Evolutionary conservation across 2,329 filamentous ascomycete species (phyloP), one percentile per base, ranked within the genome.

Genomic region (Fusarium floridanum): DNA sequence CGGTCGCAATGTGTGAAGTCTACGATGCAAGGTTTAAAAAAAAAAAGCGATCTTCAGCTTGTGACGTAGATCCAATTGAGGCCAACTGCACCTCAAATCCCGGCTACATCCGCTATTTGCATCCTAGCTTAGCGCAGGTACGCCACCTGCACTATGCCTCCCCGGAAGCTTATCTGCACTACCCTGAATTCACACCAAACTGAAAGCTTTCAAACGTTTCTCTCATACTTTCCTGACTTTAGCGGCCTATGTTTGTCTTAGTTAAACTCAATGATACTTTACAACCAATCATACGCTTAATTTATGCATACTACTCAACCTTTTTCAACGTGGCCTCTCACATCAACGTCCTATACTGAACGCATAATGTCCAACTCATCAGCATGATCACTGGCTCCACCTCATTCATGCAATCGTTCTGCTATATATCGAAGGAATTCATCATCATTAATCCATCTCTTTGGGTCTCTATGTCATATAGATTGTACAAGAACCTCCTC

Each of bases 401-500:
- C 34, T 29, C 41, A 37, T 41, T 45, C 48, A 62, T 45, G 41
- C 53, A 27, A 29, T 22, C 32, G 17, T n/a, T 41, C 61, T 65
- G 12, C 29, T 62, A 32, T 61, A 62, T 53, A 64, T 60, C 20
- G 9, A 70, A 66, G 36, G 56, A 67, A 61, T 72, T 78, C 77
- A 68, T 77, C 73, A 77, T 77, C 77, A 78, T 76, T 72, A 77
- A 73, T 74, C 71, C 61, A 59, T 73, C 36, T 71, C 73, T 72
- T 71, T 63, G 37, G 61, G 34, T 73, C 68, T 79, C 71, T 78
- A 76, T 75, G 63, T 64, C 69, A 75, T 77, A 75, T 71, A 73
- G 48, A 72, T 71, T 74, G 69, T 78, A 78, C 72, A 78, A 70
- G 61, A 68, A 39, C 50, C 50, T 27, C 39, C 60, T 61, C 61